Base-by-base conservation (phyloP, 2,329 filamentous ascomycete genomes). In the Tricladium varicosporioides region DNA sequence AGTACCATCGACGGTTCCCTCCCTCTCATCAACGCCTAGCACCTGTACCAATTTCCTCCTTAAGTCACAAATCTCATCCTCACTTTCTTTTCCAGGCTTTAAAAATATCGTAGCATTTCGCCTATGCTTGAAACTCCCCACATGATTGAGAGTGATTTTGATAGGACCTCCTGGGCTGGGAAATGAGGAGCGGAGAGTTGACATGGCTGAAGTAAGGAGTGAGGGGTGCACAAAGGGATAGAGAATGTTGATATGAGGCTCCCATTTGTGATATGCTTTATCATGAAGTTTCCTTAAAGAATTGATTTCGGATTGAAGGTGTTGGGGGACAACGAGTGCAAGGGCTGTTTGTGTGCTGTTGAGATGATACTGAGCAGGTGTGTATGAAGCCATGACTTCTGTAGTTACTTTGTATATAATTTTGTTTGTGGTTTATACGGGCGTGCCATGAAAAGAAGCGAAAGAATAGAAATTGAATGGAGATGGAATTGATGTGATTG, bases 221-320 rank as follows among this genome's bases (percentile, higher is more conserved):
- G 80, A 76, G 0, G 75, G 71, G 2, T 71, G 67, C 5, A 87
- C 82, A 67, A 88, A 89, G 0, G 85, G 86, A 65, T 88, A 88
- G 18, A 87, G 64, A 22, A 89, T 70, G 62, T 88, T 89, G 64
- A 88, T 67, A 63, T 88, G 86, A 11, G 85, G 82, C 2, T 85
- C 84, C 86, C 86, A 89, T 70, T 76, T 81, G 22, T 74, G 74
- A 61, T 80, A 81, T 0, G 79, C 76, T 59, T 82, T 83, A 69
- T 89, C 86, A 70, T 88, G 85, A 11, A 84, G 72, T n/a, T 74
- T 76, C 46, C 86, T 80, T 2, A 89, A 70, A 13, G 73, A 71
- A 62, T 87, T 77, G 51, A 86, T 68, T 2, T 78, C 64, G 1
- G 73, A 60, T 73, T 79, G 81, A 36, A 79, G 67, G 49, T 73